Base-by-base conservation (phyloP, 1,284 basidiomycete species). In the Rhizoctonia solani region DNA sequence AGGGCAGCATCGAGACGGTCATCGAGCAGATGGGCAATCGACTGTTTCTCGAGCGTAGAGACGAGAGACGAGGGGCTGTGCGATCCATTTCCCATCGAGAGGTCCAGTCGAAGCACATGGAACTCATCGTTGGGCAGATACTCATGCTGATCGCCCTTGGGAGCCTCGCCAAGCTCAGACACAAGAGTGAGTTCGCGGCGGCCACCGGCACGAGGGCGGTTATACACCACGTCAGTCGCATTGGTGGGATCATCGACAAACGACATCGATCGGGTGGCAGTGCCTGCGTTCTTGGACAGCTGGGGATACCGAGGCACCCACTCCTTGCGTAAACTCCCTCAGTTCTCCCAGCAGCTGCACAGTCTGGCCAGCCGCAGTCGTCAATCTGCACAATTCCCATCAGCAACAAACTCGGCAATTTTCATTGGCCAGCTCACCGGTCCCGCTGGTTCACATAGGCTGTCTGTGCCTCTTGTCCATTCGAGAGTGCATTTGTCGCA, bases 11-110 rank as follows among this genome's bases (percentile, higher is more conserved):
- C 80, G 74, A 99, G 87, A 32, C 95, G 87, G 69, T 92, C 92
- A 75, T 95, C 93, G 23, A 99, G 80, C 32, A 99, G 85, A 67
- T 93, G 93, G 30, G 95, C 93, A 71, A 99, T 95, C 5, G 94
- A 96, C 0, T 87, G 84, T 74, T 93, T 93, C 80, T 98, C 95
- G 58, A 98, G 86, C 71, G 95, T 92, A 3, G 90, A 88, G 55
- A 98, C 94, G 46, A 98, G 86, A 8, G 91, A 82, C 1, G 87
- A 84, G 19, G 93, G 88, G 32, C 89, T 84, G 52, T 84, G 81
- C 3, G 88, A 83, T 8, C 86, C 84, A 41, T 87, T 83, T 32
- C 95, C 96, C 56, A 98, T 87, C 75, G 94, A 93, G 74, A 99
- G 87, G 79, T 98, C 95, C 50, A 98, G 85, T 23, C 90, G 89